Conservation (phyloP, 164 flowering plant genomes). For the Saururus chinensis region DNA sequence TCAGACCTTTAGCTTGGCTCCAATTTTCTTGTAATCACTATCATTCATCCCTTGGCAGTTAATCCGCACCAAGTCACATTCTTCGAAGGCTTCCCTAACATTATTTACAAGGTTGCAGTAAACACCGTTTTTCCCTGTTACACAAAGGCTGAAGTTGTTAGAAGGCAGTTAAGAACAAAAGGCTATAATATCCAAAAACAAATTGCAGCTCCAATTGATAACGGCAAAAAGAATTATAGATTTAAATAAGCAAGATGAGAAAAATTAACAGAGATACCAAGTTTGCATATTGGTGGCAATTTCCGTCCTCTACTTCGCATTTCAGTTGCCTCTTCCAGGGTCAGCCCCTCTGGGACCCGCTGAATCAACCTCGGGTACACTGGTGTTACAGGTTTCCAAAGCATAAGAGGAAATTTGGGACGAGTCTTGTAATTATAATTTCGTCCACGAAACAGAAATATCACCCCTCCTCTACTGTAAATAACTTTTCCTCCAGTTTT, state of each 20-base stretch:
- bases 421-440: conserved; percentile 76
- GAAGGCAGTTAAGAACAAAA: not conserved
- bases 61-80: conserved; percentile 73
- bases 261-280: conserved; percentile 34
- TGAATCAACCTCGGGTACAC: conserved; percentile 76
- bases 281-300: conserved; percentile 73
- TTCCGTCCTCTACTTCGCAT: conserved; percentile 71
- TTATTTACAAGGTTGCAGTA: conserved; percentile 45
- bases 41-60: conserved; percentile 73
- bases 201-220: not conserved
- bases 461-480: conserved; percentile 55
- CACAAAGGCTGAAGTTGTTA: not conserved
- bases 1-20: conserved; percentile 75
- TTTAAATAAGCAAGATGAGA: not conserved
- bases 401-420: conserved; percentile 82
- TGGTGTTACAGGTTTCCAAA: conserved; percentile 87
- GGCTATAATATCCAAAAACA: not conserved
- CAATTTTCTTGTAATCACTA: conserved; percentile 77
- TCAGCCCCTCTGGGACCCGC: conserved; percentile 63
- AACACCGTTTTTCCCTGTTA: conserved; percentile 65
- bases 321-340: conserved; percentile 62
- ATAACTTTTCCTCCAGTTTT: conserved; percentile 86
- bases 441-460: conserved; percentile 87
- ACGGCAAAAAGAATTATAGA: not conserved
- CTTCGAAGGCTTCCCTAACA: conserved; percentile 93